These are phyloP conservation scores for Boletus subparvulus DNA, from an alignment of 768 basidiomycete genomes.

Conservation along the genomic window DNA sequence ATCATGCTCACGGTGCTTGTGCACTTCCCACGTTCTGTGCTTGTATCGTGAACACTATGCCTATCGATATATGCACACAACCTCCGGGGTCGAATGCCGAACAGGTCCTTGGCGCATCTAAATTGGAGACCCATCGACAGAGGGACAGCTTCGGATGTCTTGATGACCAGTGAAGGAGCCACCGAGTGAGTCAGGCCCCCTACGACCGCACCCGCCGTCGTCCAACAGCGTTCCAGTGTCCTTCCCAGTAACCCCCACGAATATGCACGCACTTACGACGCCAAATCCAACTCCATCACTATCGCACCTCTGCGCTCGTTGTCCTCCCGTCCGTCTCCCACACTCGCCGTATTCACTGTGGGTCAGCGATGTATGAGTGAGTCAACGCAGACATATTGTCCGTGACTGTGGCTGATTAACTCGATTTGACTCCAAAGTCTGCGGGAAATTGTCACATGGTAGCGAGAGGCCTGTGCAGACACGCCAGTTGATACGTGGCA, in stretches of 20 bases:
- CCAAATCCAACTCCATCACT: slow-evolving; percentile 24
- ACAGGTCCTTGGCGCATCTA: too few relatives aligned
- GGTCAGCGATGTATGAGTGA: too few relatives aligned
- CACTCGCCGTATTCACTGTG: slow-evolving; percentile 31
- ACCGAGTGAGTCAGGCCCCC: neutral
- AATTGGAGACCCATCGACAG: too few relatives aligned
- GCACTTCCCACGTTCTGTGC: neutral
- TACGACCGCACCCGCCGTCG: neutral
- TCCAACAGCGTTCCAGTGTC: neutral
- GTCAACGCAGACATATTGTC: too few relatives aligned
- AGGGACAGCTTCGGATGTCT: neutral
- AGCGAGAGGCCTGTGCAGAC: too few relatives aligned
- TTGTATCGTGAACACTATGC: neutral
- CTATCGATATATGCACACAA: neutral
- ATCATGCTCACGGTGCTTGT: neutral
- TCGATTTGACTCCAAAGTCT: too few relatives aligned
- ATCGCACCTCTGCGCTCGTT: slow-evolving; percentile 27
- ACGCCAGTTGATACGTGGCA: too few relatives aligned
- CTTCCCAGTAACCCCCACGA: neutral
- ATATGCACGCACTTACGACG: neutral
- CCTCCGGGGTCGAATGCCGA: neutral
- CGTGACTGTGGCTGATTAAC: too few relatives aligned
- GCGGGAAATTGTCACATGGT: too few relatives aligned
- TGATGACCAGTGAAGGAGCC: neutral
- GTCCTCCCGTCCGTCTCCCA: slow-evolving; percentile 6